phyloP scores from a whole-genome alignment of 345 rosid genomes.

The Linum tenue region DNA sequence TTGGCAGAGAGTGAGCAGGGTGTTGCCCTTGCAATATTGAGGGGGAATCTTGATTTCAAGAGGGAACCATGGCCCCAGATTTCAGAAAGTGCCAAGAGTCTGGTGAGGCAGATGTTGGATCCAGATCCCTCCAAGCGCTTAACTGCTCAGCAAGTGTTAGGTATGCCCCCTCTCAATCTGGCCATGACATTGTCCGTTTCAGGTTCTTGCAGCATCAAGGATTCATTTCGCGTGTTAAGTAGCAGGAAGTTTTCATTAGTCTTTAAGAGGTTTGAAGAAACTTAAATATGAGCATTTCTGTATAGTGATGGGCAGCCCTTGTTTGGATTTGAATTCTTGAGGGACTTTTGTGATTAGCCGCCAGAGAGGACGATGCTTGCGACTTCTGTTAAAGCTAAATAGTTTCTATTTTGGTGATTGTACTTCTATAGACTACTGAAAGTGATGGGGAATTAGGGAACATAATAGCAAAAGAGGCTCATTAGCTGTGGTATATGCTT shows the following conservation, averaged over 20 bases:
- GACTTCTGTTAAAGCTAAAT: background rate
- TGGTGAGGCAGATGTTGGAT: slow-evolving; percentile 4
- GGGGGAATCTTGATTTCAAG: slow-evolving; percentile 4
- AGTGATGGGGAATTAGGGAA: too few relatives aligned
- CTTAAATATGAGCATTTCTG: too few relatives aligned
- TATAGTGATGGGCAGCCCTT: too few relatives aligned
- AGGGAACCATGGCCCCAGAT: slow-evolving; percentile 8
- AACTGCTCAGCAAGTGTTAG: slow-evolving; percentile 3
- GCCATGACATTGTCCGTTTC: background rate
- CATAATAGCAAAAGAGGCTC: background rate
- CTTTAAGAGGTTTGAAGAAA: too few relatives aligned
- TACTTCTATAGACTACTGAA: too few relatives aligned
- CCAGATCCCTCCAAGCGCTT: slow-evolving; percentile 3
- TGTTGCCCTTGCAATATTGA: slow-evolving; percentile 1
- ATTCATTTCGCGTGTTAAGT: background rate
- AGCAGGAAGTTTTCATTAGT: too few relatives aligned
- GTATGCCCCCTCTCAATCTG: background rate
- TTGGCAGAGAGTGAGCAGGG: slow-evolving; percentile 7
- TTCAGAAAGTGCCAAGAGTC: slow-evolving; percentile 5
- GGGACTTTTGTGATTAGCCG: background rate
- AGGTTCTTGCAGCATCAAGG: background rate
- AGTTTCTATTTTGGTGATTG: background rate
- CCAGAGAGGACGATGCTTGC: background rate
- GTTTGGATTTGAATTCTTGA: too few relatives aligned
- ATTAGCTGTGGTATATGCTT: background rate